Percentiles rank a stretch among this genome's conserved stretches.
Conservation (phyloP, 768 basidiomycete genomes). For the Cystobasidiopsis lactophilus region DNA sequence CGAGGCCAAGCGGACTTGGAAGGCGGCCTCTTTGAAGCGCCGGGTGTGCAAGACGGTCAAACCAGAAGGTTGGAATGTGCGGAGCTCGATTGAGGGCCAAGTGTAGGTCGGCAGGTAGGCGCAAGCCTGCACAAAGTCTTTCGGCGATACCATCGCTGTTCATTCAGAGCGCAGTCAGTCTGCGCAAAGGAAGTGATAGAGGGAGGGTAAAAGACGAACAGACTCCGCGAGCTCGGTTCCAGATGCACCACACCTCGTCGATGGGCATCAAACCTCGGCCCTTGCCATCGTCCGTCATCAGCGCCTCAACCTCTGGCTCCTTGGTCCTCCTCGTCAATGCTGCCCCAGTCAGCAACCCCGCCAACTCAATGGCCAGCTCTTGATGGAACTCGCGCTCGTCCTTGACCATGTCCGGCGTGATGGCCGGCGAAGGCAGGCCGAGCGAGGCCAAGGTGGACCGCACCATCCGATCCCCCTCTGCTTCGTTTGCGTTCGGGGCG, state of each 20-base stretch:
- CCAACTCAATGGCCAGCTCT: constrained; percentile 54
- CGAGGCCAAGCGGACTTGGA: constrained; percentile 33
- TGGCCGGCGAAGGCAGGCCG: constrained; percentile 53
- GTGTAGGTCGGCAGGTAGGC: constrained; percentile 46
- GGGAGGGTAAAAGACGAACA: constrained; percentile 5
- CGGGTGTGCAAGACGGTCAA: constrained; percentile 68
- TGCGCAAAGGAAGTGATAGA: constrained; percentile 4
- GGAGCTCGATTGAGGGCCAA: constrained; percentile 40
- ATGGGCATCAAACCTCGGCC: constrained; percentile 13
- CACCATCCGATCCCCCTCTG: constrained; percentile 35
- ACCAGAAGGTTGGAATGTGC: constrained; percentile 44
- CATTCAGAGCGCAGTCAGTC: not conserved
- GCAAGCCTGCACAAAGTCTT: constrained; percentile 55
- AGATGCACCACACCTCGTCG: constrained; percentile 20
- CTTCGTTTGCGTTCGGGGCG: constrained; percentile 25
- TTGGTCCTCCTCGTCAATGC: constrained; percentile 11
- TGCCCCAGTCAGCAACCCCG: constrained; percentile 39
- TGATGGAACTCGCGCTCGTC: constrained; percentile 61
- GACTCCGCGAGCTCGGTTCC: constrained; percentile 16
- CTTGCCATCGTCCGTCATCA: not conserved
- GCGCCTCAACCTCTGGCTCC: not conserved
- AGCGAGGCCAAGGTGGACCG: constrained; percentile 62
- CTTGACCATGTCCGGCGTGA: constrained; percentile 69
- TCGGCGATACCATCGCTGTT: constrained; percentile 67
- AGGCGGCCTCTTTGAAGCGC: constrained; percentile 42